These are phyloP conservation scores for Chaetoceros muelleri DNA, from an alignment of 108 stramenopile genomes.

Conservation along the genomic window DNA sequence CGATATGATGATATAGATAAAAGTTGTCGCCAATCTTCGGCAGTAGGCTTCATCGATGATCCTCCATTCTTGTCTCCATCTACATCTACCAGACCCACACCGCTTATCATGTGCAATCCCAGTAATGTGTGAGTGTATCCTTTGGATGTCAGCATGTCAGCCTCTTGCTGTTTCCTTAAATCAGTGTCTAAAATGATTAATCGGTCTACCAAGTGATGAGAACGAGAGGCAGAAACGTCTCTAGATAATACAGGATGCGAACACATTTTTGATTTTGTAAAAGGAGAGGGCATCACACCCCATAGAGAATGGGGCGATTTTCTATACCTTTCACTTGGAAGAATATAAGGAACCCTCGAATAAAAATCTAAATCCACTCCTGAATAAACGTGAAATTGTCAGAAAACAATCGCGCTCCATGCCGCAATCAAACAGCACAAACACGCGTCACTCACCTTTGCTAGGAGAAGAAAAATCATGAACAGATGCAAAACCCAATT, in stretches of 20 bases:
- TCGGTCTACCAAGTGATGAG: background rate
- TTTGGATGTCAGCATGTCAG: constrained; percentile 42
- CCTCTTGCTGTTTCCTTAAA: constrained; percentile 72
- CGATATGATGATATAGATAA: constrained; percentile 64
- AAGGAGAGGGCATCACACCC: constrained; percentile 56
- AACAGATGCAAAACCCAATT: constrained; percentile 24
- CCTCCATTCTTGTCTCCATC: constrained; percentile 17
- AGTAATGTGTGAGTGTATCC: constrained; percentile 62
- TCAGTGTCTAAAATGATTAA: constrained; percentile 71
- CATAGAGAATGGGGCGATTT: constrained; percentile 85
- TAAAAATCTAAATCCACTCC: constrained; percentile 67
- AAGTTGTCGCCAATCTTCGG: constrained; percentile 48
- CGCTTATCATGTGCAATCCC: constrained; percentile 66
- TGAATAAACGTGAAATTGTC: constrained; percentile 1
- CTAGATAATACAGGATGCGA: constrained; percentile 29
- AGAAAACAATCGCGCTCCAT: background rate
- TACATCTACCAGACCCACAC: constrained; percentile 35
- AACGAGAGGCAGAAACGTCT: background rate
- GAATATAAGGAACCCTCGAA: constrained; percentile 45
- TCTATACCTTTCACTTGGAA: constrained; percentile 45
- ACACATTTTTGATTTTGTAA: background rate
- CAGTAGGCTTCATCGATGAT: constrained; percentile 24
- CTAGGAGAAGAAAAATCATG: constrained; percentile 29
- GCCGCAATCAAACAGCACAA: constrained; percentile 4
- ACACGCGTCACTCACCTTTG: constrained; percentile 30